Evolutionary conservation across 495 filamentous ascomycete genomes (phyloP).

Genomic region (Letharia columbiana): DNA sequence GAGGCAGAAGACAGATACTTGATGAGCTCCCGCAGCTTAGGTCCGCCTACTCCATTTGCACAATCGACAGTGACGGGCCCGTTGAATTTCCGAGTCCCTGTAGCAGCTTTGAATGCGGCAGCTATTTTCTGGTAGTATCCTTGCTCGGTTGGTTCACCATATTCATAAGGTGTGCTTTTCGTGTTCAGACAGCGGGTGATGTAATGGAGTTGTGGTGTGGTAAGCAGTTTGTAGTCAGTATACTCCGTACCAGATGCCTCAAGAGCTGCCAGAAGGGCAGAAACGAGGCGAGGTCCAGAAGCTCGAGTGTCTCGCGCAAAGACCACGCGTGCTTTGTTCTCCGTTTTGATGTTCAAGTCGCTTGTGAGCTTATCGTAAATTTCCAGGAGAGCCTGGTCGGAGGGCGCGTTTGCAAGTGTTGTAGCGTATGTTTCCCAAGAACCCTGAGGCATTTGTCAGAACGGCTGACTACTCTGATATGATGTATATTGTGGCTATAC

Average conservation of each 20-base stretch:
- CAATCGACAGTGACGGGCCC: conserved; percentile 82
- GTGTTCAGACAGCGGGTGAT: conserved; percentile 92
- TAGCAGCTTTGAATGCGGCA: conserved; percentile 68
- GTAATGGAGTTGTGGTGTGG: conserved; percentile 95
- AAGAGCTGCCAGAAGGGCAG: conserved; percentile 66
- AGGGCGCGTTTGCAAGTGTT: conserved; percentile 70
- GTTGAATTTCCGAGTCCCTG: conserved; percentile 61
- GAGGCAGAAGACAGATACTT: conserved; percentile 63
- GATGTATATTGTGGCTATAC: conserved; percentile 32
- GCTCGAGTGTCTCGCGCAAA: conserved; percentile 90
- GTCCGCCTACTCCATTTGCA: conserved; percentile 93
- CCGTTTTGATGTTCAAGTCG: conserved; percentile 64
- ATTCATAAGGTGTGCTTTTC: conserved; percentile 66
- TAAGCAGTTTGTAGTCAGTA: conserved; percentile 76
- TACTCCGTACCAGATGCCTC: conserved; percentile 63
- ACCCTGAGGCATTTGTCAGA: conserved; percentile 32
- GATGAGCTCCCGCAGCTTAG: conserved; percentile 78
- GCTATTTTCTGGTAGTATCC: conserved; percentile 93
- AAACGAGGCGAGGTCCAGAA: conserved; percentile 74
- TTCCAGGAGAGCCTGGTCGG: conserved; percentile 62
- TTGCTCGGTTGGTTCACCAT: conserved; percentile 77
- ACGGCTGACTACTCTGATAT: not conserved
- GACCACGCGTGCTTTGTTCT: conserved; percentile 66
- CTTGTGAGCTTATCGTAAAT: conserved; percentile 64
- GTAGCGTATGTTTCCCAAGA: conserved; percentile 90